Base-by-base conservation (phyloP, 257 asterid species). In the Fraxinus anomala region DNA sequence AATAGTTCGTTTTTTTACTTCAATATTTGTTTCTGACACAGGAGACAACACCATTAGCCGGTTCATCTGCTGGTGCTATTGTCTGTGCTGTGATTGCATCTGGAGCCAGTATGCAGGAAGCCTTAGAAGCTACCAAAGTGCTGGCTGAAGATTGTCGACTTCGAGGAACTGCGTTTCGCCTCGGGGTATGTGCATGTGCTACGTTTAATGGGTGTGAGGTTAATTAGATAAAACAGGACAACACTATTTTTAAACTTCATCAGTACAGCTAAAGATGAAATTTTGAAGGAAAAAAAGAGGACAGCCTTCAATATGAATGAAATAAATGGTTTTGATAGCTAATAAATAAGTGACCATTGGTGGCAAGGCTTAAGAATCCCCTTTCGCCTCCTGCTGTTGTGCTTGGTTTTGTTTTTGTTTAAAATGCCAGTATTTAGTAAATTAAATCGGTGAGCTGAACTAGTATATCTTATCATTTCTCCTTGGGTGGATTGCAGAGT, bases 11-110 rank as follows among this genome's bases (percentile, higher is more conserved):
- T 61, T 31, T 24, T 63, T 63, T 59, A 40, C 28, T 70, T 9
- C 19, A 77, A 61, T 67, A 4, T 34, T 13, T 34, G 70, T 74
- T 28, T 42, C 12, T 70, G 83, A 31, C 77, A 37, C 85, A 94
- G 98, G 97, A 94, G 75, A 89, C 97, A 61, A 95, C 99, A 5
- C 98, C 99, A 21, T 80, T 95, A 73, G 97, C 98, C 80, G 99
- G 99, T 86, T 89, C 99, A n/a, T 95, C 99, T 40, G 99, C 99
- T 37, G 99, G 99, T 67, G 96, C 99, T 36, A 93, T 95, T 80
- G 98, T 95, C 3, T 93, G 98, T 87, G 99, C 94, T 7, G 94
- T 83, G 77, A 83, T 95, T 82, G 98, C 98, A 70, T 95, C 99
- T 33, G 99, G 99, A 79, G 89, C 91, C 77, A 90, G 84, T 82